phyloP scores from a whole-genome alignment of 2,329 filamentous ascomycete species.

The Talaromyces pinophilus region DNA sequence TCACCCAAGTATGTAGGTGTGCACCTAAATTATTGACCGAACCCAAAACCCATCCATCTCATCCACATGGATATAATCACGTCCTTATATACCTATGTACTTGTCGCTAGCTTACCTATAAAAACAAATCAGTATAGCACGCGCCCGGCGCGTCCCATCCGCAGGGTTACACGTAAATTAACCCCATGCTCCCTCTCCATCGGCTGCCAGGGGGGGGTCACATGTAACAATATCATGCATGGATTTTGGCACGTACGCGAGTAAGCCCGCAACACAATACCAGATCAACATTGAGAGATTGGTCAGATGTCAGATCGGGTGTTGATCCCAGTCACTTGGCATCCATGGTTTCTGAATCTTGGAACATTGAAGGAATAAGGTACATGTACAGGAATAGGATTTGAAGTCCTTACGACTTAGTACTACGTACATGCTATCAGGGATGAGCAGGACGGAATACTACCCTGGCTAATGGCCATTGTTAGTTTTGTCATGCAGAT shows the following conservation, averaged over 20 bases:
- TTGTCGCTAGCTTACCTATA: not conserved
- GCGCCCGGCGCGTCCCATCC: not conserved
- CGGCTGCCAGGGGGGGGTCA: not conserved
- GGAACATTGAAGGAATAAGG: not conserved
- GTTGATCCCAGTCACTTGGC: not conserved
- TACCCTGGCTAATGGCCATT: not conserved
- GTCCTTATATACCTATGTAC: not conserved
- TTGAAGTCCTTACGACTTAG: not conserved
- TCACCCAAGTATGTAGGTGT: not conserved
- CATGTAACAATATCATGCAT: conserved; percentile 4
- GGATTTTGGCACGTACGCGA: not conserved
- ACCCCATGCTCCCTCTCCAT: not conserved
- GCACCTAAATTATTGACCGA: not conserved
- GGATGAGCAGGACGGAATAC: not conserved
- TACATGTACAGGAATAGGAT: not conserved
- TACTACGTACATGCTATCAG: not conserved
- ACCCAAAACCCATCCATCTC: not conserved
- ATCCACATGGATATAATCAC: not conserved
- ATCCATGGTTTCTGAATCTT: not conserved
- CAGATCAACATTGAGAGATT: not conserved
- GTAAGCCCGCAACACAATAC: too few species aligned
- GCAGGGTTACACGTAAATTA: conserved; percentile 10
- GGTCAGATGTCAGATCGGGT: not conserved
- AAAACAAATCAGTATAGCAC: not conserved
- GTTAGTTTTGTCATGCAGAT: not conserved